Evolutionary conservation across 1,139 yeast genomes (phyloP), one percentile per base, ranked within the genome.

Genomic region (Torulaspora globosa): DNA sequence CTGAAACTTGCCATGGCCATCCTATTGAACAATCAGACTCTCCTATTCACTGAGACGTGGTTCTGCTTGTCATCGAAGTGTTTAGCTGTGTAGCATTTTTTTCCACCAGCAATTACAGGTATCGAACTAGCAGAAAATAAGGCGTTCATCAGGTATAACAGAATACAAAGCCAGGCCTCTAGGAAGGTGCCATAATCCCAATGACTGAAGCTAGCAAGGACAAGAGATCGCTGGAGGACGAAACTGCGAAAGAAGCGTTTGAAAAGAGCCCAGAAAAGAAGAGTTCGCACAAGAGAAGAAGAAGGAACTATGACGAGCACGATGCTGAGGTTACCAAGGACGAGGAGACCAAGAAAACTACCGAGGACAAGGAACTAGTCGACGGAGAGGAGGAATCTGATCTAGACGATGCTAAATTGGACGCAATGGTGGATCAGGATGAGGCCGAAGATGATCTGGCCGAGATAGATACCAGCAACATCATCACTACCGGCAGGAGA

Each of bases 381-480:
- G 74, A 74, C 7, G 69, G 65, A 1, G 75, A 69, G 8, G 78
- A 71, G 10, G 82, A 74, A 3, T 77, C 72, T 3, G 84, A 76
- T 2, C 73, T 75, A n/a, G 82, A 78, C 39, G 84, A 79, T 42
- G 83, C 75, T 32, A 78, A 57, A 55, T 59, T 60, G 29, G 78
- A 73, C 38, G 71, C 63, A 39, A 44, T 68, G 31, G 65, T 66
- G 29, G 76, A 72, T 28, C 77, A 73, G 11, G 82, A 79, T 19
- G 79, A 74, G 18, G 94, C 82, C 32, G 95, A 86, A 36, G 95
- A 87, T 59, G 94, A 84, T 57, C 73, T 88, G 58, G 78, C 78
- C 14, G 96, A 86, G 66, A 87, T 90, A 57, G 96, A 89, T 62
- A 75, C 84, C 35, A 72, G 90, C 39, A 90, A 90, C 67, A 89